These are phyloP conservation scores for Debaryomyces tyrocola DNA, from an alignment of 805 yeast genomes.

Conservation along the genomic window DNA sequence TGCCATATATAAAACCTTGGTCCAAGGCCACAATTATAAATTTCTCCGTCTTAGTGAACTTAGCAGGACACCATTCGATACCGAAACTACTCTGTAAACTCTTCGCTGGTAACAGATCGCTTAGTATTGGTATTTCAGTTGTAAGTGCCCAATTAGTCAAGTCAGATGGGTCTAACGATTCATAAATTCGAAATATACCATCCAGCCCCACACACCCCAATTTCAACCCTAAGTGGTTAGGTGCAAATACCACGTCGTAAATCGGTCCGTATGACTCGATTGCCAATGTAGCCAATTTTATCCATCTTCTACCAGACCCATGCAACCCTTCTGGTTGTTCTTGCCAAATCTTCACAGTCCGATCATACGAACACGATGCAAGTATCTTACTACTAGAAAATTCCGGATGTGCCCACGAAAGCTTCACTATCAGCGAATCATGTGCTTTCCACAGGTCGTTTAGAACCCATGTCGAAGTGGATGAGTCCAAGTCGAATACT, in stretches of 20 bases:
- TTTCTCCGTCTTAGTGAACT: constrained; percentile 71
- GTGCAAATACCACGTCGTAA: constrained; percentile 88
- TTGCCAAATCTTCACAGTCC: constrained; percentile 88
- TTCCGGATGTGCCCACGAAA: constrained; percentile 94
- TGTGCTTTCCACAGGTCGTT: constrained; percentile 96
- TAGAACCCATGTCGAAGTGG: constrained; percentile 73
- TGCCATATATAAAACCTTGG: constrained; percentile 74
- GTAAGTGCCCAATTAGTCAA: constrained; percentile 78
- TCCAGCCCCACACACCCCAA: constrained; percentile 88
- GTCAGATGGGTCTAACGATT: constrained; percentile 88
- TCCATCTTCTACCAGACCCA: constrained; percentile 85
- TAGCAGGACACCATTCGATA: constrained; percentile 87
- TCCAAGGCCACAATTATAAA: constrained; percentile 83
- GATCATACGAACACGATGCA: constrained; percentile 87
- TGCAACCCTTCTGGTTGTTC: constrained; percentile 77
- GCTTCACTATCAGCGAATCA: constrained; percentile 78
- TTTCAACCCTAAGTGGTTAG: constrained; percentile 76
- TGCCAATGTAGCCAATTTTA: constrained; percentile 67
- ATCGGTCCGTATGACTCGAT: constrained; percentile 83
- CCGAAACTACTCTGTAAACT: constrained; percentile 84
- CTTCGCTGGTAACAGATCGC: constrained; percentile 67
- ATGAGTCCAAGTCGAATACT: constrained; percentile 74
- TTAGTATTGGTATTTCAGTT: constrained; percentile 65
- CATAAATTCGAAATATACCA: constrained; percentile 81
- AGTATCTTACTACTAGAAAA: constrained; percentile 71